Evolutionary conservation across 2,329 filamentous ascomycete genomes (phyloP).

Genomic region (Zymoseptoria passerinii): DNA sequence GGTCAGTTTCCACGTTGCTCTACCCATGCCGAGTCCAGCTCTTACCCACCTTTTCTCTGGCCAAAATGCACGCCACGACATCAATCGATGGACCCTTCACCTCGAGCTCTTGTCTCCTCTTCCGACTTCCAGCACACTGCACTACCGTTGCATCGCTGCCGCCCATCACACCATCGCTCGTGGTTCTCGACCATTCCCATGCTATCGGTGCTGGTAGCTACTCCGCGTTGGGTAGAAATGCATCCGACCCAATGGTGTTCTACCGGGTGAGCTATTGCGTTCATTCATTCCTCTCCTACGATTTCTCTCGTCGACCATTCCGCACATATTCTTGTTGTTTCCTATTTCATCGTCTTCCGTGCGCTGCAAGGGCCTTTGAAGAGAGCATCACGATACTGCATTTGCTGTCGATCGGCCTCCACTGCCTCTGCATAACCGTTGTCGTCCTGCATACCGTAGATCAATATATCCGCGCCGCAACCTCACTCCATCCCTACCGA

Average conservation of each 20-base stretch:
- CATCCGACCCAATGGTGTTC: neutral
- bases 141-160: conserved; percentile 16
- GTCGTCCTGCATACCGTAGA: neutral
- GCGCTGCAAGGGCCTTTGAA: neutral
- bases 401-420: neutral
- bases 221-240: neutral
- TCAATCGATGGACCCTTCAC: conserved; percentile 48
- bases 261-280: neutral
- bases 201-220: neutral
- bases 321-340: neutral
- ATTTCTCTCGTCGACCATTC: neutral
- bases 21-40: conserved; percentile 21
- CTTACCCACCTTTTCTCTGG: conserved; percentile 55
- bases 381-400: neutral
- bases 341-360: neutral
- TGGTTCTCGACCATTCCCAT: neutral
- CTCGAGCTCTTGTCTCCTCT: conserved; percentile 22
- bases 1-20: conserved; percentile 8
- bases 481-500: conserved; percentile 2
- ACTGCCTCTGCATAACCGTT: neutral
- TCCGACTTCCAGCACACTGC: conserved; percentile 9
- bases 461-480: neutral
- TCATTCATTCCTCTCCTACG: neutral
- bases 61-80: conserved; percentile 82
- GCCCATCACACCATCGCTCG: conserved; percentile 8